phyloP scores from a whole-genome alignment of 2,329 filamentous ascomycete species.

The Coniochaeta sp. region DNA sequence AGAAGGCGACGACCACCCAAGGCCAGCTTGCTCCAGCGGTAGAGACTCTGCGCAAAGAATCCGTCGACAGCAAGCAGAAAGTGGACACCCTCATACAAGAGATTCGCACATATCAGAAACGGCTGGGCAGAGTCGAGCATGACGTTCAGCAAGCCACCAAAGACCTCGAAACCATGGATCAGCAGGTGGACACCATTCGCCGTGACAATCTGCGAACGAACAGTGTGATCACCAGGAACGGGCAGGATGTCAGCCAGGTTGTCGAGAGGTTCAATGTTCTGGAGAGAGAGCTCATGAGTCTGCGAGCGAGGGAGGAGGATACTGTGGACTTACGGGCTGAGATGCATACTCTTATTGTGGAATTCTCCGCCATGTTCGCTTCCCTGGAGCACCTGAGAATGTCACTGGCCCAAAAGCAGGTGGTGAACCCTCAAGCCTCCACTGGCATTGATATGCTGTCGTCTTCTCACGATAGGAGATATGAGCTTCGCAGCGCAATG shows the following conservation, averaged over 20 bases:
- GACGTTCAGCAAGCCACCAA: neutral
- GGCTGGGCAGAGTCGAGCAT: neutral
- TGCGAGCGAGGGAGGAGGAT: neutral
- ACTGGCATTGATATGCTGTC: neutral
- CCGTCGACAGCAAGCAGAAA: neutral
- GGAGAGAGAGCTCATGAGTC: neutral
- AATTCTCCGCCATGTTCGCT: neutral
- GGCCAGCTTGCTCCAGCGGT: neutral
- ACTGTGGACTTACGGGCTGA: neutral
- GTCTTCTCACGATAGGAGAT: neutral
- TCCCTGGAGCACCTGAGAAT: neutral
- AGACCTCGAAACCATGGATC: neutral
- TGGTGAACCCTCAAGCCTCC: neutral
- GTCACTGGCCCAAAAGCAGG: neutral
- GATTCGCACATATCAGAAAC: neutral
- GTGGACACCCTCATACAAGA: neutral
- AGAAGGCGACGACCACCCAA: neutral
- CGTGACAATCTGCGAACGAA: neutral
- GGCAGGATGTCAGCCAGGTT: neutral
- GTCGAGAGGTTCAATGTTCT: neutral
- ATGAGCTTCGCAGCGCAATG: neutral
- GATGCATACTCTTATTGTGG: neutral
- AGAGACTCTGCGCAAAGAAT: neutral
- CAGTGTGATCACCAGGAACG: neutral
- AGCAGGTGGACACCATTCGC: neutral